phyloP scores from a whole-genome alignment of 306 rosid genomes.

The Potentilla sterilis region DNA sequence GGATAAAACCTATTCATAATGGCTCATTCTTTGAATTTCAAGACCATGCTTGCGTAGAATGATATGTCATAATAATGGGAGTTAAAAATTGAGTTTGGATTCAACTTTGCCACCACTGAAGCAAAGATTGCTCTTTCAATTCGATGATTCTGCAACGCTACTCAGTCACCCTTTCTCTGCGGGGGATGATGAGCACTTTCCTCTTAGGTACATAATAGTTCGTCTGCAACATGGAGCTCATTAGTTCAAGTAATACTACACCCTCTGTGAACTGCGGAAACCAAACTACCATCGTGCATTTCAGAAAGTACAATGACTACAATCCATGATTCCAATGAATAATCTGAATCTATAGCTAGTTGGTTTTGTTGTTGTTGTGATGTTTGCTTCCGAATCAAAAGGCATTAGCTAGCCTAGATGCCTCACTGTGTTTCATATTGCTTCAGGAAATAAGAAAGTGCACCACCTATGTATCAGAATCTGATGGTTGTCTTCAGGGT shows the following conservation, averaged over 20 bases:
- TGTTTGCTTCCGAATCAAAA: not conserved
- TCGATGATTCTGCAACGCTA: not conserved
- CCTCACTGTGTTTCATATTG: not conserved
- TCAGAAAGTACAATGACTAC: not conserved
- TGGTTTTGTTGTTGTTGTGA: not conserved
- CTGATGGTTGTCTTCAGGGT: not conserved
- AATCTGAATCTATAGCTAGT: not conserved
- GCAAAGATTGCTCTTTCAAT: not conserved
- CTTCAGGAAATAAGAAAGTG: not conserved
- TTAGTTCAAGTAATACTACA: not conserved
- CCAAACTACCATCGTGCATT: not conserved
- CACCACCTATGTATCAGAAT: not conserved
- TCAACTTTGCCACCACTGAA: slow-evolving; percentile 1
- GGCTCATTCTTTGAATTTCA: not conserved
- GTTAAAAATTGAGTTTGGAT: not conserved
- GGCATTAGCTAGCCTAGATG: not conserved
- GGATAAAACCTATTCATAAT: not conserved
- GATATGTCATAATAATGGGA: not conserved
- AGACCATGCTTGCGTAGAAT: slow-evolving; percentile 3
- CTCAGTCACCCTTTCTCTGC: not conserved
- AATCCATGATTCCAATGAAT: not conserved
- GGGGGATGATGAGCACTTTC: not conserved
- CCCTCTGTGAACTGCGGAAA: not conserved
- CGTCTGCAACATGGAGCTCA: not conserved
- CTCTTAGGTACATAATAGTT: not conserved